phyloP scores from a whole-genome alignment of 306 rosid genomes.

The Vachellia collinsii region DNA sequence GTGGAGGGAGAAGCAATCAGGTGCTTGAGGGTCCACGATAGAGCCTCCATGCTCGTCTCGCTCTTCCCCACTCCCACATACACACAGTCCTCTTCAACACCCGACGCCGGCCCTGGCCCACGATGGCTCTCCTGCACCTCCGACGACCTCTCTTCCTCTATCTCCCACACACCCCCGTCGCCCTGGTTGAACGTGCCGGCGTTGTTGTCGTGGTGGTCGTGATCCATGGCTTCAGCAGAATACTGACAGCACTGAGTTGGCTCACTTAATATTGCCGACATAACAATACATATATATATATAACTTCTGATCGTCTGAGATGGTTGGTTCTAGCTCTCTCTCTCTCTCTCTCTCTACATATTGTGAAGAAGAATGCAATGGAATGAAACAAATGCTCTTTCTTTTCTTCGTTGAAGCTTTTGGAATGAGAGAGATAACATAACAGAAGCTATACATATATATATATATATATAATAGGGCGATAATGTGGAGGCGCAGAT shows the following conservation, averaged over 20 bases:
- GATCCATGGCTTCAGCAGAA: slow-evolving; percentile 30
- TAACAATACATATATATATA: not conserved
- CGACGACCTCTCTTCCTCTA: slow-evolving; percentile 61
- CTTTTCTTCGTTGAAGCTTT: not conserved
- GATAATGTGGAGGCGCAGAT: not conserved
- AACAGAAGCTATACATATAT: not conserved
- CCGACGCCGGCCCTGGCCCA: slow-evolving; percentile 37
- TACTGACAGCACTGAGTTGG: slow-evolving; percentile 11
- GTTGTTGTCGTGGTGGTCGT: not conserved
- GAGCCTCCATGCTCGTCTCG: slow-evolving; percentile 67
- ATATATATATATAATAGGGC: too few relatives aligned
- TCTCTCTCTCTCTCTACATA: not conserved
- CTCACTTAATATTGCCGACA: slow-evolving; percentile 28
- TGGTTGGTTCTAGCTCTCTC: not conserved
- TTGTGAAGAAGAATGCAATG: not conserved
- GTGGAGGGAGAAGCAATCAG: slow-evolving; percentile 45
- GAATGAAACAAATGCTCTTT: not conserved
- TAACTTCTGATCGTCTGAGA: not conserved
- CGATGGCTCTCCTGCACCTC: not conserved
- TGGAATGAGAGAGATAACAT: not conserved
- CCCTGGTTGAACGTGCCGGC: not conserved
- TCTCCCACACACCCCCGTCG: slow-evolving; percentile 54
- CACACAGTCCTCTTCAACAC: slow-evolving; percentile 38
- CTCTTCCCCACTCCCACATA: slow-evolving; percentile 77
- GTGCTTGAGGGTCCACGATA: slow-evolving; percentile 63